Conservation (phyloP, 108 stramenopile species). For the Skeletonema potamos region DNA sequence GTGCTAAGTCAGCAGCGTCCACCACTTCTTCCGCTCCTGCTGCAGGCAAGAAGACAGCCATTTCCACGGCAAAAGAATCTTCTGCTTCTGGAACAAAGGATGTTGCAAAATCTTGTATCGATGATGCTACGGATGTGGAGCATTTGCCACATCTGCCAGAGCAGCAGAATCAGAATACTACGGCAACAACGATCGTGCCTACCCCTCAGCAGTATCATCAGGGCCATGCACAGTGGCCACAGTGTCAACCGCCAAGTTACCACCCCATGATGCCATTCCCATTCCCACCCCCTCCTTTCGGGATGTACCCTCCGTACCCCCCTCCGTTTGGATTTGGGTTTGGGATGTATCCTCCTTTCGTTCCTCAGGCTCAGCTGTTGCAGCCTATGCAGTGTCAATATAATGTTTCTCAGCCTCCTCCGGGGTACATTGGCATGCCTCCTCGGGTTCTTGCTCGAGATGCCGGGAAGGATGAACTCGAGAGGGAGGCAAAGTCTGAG, state of each 20-base stretch:
- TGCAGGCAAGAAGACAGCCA: not conserved
- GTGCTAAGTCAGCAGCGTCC: not conserved
- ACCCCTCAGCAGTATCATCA: not conserved
- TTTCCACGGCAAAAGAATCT: not conserved
- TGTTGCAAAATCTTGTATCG: not conserved
- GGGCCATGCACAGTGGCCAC: not conserved
- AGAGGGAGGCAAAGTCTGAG: no score
- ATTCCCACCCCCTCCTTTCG: not conserved
- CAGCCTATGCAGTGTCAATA: not conserved
- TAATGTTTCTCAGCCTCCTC: not conserved
- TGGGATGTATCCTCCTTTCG: not conserved
- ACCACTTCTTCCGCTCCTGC: not conserved
- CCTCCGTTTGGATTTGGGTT: not conserved
- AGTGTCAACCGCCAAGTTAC: no score
- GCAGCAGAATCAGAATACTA: not conserved
- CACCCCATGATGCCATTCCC: not conserved
- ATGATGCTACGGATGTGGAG: not conserved
- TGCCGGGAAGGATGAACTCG: no score
- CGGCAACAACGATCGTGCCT: not conserved
- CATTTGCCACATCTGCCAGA: not conserved
- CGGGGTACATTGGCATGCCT: no score
- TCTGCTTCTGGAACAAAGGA: not conserved
- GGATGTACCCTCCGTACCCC: not conserved
- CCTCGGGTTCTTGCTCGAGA: no score
- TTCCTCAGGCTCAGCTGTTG: not conserved